Evolutionary conservation across 2,329 filamentous ascomycete species (phyloP).

Genomic region (Setomelanomma holmii): DNA sequence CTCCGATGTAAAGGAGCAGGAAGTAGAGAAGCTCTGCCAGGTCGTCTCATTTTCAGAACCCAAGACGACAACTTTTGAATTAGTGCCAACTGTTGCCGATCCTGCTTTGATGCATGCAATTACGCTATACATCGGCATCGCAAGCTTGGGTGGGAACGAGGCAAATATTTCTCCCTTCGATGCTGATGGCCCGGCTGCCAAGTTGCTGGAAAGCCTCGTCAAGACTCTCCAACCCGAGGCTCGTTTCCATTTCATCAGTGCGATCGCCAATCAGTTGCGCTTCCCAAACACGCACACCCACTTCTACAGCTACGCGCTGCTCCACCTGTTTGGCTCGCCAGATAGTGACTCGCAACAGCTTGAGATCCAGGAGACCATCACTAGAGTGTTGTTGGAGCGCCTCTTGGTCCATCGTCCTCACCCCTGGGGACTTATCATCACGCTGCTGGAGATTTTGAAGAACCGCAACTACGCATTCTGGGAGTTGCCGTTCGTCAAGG

Average conservation of each 20-base stretch:
- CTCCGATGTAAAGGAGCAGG: constrained; percentile 70
- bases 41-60: constrained; percentile 68
- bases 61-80: constrained; percentile 69
- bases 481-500: constrained; percentile 89
- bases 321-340: constrained; percentile 75
- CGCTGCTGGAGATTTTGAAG: constrained; percentile 87
- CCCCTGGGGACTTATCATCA: constrained; percentile 92
- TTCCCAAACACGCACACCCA: constrained; percentile 89
- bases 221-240: constrained; percentile 77
- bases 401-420: constrained; percentile 89
- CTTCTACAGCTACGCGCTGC: constrained; percentile 86
- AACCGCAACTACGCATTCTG: constrained; percentile 93
- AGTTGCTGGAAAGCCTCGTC: constrained; percentile 76
- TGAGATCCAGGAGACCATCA: constrained; percentile 89
- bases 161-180: constrained; percentile 71
- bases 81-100: constrained; percentile 73
- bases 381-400: constrained; percentile 85
- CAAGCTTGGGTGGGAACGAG: constrained; percentile 68
- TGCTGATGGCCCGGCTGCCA: constrained; percentile 70
- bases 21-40: constrained; percentile 77
- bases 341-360: constrained; percentile 68
- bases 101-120: constrained; percentile 78
- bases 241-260: constrained; percentile 82
- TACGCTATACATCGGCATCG: constrained; percentile 80
- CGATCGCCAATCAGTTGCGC: constrained; percentile 89